Conservation (phyloP, 2,329 filamentous ascomycete genomes). For the Lecanicillium sp. region DNA sequence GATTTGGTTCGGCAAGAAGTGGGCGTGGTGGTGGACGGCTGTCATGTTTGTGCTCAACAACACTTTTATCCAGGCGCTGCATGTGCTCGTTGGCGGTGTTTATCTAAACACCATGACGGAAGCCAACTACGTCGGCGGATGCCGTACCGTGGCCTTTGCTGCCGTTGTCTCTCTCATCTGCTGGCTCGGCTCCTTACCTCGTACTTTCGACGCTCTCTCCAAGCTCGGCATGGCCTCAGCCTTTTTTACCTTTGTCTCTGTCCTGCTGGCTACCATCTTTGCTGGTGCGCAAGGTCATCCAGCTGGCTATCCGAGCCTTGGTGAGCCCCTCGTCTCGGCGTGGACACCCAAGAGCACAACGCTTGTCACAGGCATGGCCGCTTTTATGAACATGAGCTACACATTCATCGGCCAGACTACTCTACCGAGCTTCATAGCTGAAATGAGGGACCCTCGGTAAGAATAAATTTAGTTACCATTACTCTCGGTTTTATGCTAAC, state of each 20-base stretch:
- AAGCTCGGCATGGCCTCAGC: constrained; percentile 74
- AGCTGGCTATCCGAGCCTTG: constrained; percentile 55
- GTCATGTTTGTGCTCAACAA: constrained; percentile 93
- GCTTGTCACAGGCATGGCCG: constrained; percentile 75
- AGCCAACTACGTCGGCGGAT: constrained; percentile 50
- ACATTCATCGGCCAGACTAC: constrained; percentile 96
- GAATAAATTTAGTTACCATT: no score
- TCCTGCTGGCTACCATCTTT: constrained; percentile 77
- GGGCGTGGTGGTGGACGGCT: constrained; percentile 52
- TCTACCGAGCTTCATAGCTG: constrained; percentile 87
- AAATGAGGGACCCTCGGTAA: constrained; percentile 65
- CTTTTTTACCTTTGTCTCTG: constrained; percentile 83
- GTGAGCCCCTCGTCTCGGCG: constrained; percentile 58
- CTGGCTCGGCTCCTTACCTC: constrained; percentile 71
- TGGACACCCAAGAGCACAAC: constrained; percentile 65
- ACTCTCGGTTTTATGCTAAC: no score
- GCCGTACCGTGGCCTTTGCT: constrained; percentile 74
- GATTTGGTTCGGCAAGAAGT: constrained; percentile 78
- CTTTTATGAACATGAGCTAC: constrained; percentile 92
- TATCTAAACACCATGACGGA: constrained; percentile 85
- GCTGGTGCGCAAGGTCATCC: constrained; percentile 69
- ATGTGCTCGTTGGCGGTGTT: constrained; percentile 76
- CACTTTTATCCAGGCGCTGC: constrained; percentile 78
- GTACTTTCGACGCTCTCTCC: constrained; percentile 75
- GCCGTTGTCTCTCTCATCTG: constrained; percentile 68